Percentiles rank a stretch among this genome's conserved stretches.
Evolutionary conservation across 441 rosid genomes (phyloP).

Genomic region (Cnidoscolus chayamansa): DNA sequence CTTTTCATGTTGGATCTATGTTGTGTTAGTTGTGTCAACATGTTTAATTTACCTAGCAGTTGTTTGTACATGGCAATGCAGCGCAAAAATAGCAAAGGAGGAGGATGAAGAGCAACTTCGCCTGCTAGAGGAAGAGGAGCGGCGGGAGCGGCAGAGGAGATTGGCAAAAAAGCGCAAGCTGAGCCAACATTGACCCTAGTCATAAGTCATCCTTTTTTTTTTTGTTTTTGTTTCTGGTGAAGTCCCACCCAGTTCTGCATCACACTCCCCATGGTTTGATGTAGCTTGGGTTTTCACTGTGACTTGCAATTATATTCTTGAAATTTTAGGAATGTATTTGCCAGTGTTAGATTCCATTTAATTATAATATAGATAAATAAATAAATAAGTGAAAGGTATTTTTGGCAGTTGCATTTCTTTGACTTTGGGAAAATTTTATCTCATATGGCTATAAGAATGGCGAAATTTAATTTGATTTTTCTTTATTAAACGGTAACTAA

Average conservation of each 20-base stretch:
- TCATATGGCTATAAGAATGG: no score
- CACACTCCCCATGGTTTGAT: background rate
- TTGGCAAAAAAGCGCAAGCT: constrained; percentile 56
- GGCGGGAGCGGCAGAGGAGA: constrained; percentile 49
- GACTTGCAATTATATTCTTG: constrained; percentile 2
- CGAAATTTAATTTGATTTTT: no score
- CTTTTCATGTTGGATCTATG: background rate
- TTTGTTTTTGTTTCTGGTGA: no score
- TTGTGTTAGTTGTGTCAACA: background rate
- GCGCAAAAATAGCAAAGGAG: constrained; percentile 65
- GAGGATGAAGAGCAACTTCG: constrained; percentile 73
- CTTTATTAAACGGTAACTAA: no score
- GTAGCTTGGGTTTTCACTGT: background rate
- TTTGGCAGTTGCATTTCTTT: constrained; percentile 1
- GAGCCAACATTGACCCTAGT: constrained; percentile 15
- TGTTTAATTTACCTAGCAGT: background rate
- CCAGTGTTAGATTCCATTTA: constrained; percentile 7
- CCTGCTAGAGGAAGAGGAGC: constrained; percentile 73
- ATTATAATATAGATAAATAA: background rate
- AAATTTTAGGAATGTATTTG: constrained; percentile 6
- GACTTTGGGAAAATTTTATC: background rate
- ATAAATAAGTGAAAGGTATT: background rate
- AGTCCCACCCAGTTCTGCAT: constrained; percentile 9
- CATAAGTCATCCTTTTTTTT: background rate
- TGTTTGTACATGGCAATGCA: constrained; percentile 27